phyloP scores from a whole-genome alignment of 345 rosid species.

The Xanthoceras sorbifolium region DNA sequence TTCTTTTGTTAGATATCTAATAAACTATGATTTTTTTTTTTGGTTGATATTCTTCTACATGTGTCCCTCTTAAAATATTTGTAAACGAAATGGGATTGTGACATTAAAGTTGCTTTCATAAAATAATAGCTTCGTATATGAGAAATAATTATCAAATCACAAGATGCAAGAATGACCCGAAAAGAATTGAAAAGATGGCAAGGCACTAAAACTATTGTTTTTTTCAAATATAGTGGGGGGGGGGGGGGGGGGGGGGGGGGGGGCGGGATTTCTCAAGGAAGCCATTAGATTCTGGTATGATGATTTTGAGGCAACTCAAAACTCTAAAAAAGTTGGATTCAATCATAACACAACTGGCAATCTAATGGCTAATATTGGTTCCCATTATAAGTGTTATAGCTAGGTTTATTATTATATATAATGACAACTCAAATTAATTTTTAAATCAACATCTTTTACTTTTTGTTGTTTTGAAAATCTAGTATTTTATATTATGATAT shows the following conservation, averaged over 20 bases:
- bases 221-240: constrained; percentile 1
- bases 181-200: constrained; percentile 10
- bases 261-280: not conserved
- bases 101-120: constrained; percentile 24
- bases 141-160: constrained; percentile 18
- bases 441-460: constrained; percentile 7
- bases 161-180: constrained; percentile 8
- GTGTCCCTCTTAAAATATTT: not conserved
- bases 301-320: constrained; percentile 16
- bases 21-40: constrained; percentile 15
- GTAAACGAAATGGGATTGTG: constrained; percentile 18
- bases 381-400: not conserved
- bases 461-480: not conserved
- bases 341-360: not conserved
- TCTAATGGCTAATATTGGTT: not conserved
- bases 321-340: not conserved
- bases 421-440: not conserved
- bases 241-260: too few relatives aligned
- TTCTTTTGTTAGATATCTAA: not conserved
- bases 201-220: not conserved
- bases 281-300: constrained; percentile 10
- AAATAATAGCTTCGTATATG: constrained; percentile 8
- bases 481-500: constrained; percentile 1
- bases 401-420: constrained; percentile 9
- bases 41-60: not conserved